Conservation (phyloP, 1,139 yeast genomes). For the Eremothecium cymbalariae region DNA sequence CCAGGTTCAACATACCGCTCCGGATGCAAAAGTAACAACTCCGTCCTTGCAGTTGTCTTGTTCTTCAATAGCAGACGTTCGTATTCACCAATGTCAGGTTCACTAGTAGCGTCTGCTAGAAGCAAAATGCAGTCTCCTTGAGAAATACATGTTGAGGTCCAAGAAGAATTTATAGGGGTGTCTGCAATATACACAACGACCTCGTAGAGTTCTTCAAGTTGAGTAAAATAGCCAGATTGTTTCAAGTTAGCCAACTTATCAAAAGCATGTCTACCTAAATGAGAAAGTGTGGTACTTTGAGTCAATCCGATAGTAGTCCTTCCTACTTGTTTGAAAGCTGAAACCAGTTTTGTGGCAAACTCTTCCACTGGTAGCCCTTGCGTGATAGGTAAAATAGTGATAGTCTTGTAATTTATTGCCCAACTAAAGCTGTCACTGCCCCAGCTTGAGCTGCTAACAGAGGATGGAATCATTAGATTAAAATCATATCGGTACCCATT, state of each 20-base stretch:
- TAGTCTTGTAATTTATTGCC: slow-evolving; percentile 58
- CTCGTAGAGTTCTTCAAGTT: slow-evolving; percentile 80
- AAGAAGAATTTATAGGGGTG: slow-evolving; percentile 68
- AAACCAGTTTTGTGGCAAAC: slow-evolving; percentile 66
- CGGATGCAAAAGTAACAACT: slow-evolving; percentile 73
- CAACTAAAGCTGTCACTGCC: slow-evolving; percentile 23
- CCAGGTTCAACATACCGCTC: slow-evolving; percentile 81
- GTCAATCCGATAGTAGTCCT: slow-evolving; percentile 69
- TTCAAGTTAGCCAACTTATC: slow-evolving; percentile 79
- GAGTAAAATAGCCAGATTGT: slow-evolving; percentile 82
- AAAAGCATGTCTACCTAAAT: slow-evolving; percentile 87
- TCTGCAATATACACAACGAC: slow-evolving; percentile 86
- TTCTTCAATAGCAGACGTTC: slow-evolving; percentile 68
- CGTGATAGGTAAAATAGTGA: slow-evolving; percentile 74
- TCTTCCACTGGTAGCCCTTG: slow-evolving; percentile 76
- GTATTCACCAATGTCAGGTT: slow-evolving; percentile 74
- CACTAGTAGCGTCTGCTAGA: slow-evolving; percentile 61
- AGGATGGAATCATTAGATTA: slow-evolving; percentile 20
- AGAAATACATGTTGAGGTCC: slow-evolving; percentile 89
- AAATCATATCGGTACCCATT: slow-evolving; percentile 22
- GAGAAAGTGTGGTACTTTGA: slow-evolving; percentile 71
- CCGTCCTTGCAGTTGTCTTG: slow-evolving; percentile 83
- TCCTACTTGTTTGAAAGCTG: slow-evolving; percentile 65
- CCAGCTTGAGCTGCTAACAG: slow-evolving; percentile 12
- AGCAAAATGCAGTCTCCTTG: slow-evolving; percentile 87